Evolutionary conservation across 441 rosid genomes (phyloP).

Genomic region (Pelargonium australe): DNA sequence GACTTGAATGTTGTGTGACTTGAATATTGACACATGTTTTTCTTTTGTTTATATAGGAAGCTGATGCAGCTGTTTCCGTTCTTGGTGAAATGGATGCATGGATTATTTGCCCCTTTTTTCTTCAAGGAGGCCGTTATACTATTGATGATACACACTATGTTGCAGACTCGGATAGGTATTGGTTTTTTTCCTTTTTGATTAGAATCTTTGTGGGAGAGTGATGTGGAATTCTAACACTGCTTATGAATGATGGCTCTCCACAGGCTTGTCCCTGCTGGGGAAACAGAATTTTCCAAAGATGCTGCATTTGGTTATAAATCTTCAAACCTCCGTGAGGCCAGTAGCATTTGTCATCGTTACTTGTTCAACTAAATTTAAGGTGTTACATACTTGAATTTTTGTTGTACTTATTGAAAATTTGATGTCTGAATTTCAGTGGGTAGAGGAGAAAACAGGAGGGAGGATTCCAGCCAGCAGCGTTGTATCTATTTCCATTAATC

Average conservation of each 20-base stretch:
- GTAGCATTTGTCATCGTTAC: constrained; percentile 14
- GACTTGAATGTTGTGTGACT: constrained; percentile 8
- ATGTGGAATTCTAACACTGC: constrained; percentile 16
- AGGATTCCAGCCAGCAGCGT: constrained; percentile 58
- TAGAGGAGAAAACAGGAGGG: constrained; percentile 84
- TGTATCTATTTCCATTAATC: constrained; percentile 68
- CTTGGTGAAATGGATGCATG: constrained; percentile 92
- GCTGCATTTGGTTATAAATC: constrained; percentile 89
- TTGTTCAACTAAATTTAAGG: neutral
- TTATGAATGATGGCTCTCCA: constrained; percentile 21
- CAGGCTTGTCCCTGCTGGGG: constrained; percentile 94
- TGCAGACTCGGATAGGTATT: constrained; percentile 77
- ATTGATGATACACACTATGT: constrained; percentile 84
- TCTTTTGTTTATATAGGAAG: constrained; percentile 50
- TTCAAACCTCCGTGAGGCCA: constrained; percentile 82
- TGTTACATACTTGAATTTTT: constrained; percentile 1
- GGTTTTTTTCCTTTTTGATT: constrained; percentile 10
- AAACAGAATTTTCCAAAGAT: constrained; percentile 93
- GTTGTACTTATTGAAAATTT: neutral
- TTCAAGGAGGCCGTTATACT: constrained; percentile 97
- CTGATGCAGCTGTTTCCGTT: constrained; percentile 82
- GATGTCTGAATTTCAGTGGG: constrained; percentile 58
- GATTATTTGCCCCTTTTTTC: constrained; percentile 95
- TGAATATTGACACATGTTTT: constrained; percentile 18
- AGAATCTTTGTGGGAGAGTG: constrained; percentile 7